phyloP scores from a whole-genome alignment of 2,329 filamentous ascomycete genomes.

The Ceratocystis cacaofunesta region DNA sequence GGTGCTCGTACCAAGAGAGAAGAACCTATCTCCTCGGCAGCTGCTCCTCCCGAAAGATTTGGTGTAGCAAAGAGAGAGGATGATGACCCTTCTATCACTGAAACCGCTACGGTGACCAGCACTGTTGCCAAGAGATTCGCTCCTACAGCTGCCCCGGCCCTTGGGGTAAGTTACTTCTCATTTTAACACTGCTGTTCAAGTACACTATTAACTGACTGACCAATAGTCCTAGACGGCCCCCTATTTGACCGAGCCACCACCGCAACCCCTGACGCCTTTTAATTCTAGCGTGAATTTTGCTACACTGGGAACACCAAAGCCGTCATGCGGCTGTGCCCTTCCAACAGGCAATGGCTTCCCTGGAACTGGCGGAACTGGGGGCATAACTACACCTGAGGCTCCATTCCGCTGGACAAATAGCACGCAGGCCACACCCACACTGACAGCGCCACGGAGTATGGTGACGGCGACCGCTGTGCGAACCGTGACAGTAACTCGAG shows the following conservation, averaged over 20 bases:
- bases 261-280: conserved; percentile 12
- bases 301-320: conserved; percentile 4
- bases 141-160: neutral
- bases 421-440: neutral
- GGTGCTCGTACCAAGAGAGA: neutral
- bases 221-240: neutral
- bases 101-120: too few species aligned
- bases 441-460: neutral
- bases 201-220: conserved; percentile 4
- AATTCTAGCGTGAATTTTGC: conserved; percentile 15
- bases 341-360: neutral
- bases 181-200: neutral
- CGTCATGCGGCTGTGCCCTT: neutral
- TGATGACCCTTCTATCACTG: too few species aligned
- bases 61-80: too few species aligned
- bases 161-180: neutral
- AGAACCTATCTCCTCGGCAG: neutral
- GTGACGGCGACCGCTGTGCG: conserved; percentile 12
- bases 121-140: too few species aligned
- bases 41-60: neutral
- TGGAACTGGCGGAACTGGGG: neutral
- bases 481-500: conserved; percentile 10
- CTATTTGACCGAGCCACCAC: neutral
- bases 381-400: neutral
- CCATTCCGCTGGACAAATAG: conserved; percentile 6